These are phyloP conservation scores for Bruguiera hainesii DNA, from an alignment of 441 rosid genomes.

Conservation along the genomic window DNA sequence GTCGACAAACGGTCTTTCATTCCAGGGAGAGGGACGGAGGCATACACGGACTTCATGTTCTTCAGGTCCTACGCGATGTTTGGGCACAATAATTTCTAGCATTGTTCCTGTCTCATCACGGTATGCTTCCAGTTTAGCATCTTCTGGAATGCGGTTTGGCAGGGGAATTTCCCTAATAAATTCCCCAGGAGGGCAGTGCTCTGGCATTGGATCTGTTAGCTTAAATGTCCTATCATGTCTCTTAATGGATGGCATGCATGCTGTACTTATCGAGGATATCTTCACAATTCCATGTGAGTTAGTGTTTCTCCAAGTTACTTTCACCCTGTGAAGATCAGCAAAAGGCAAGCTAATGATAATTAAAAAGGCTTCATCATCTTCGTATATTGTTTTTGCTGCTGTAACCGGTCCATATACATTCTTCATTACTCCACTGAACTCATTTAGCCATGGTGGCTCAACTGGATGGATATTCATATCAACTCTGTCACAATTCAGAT, in stretches of 20 bases:
- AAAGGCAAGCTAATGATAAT: constrained; percentile 70
- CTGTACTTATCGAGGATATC: constrained; percentile 69
- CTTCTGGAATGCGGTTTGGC: constrained; percentile 79
- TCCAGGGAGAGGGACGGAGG: constrained; percentile 62
- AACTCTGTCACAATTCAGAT: constrained; percentile 44
- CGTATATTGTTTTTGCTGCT: constrained; percentile 73
- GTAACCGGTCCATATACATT: constrained; percentile 75
- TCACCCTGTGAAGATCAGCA: constrained; percentile 71
- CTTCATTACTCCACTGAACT: constrained; percentile 78
- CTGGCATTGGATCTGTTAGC: constrained; percentile 91
- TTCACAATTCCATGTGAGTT: constrained; percentile 67
- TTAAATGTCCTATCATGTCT: constrained; percentile 79
- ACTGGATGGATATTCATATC: constrained; percentile 50
- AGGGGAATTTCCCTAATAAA: constrained; percentile 71
- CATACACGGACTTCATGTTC: constrained; percentile 90
- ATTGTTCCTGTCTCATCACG: constrained; percentile 65
- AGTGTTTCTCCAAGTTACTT: constrained; percentile 81
- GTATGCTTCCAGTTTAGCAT: constrained; percentile 80
- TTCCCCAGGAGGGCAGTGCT: constrained; percentile 93
- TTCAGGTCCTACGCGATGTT: constrained; percentile 75
- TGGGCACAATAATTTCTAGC: constrained; percentile 79
- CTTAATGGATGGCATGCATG: constrained; percentile 65
- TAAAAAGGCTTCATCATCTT: constrained; percentile 66
- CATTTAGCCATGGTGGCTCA: constrained; percentile 60
- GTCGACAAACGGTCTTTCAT: constrained; percentile 40